Evolutionary conservation across 2,329 filamentous ascomycete species (phyloP).

Genomic region (Xylariales sp.): DNA sequence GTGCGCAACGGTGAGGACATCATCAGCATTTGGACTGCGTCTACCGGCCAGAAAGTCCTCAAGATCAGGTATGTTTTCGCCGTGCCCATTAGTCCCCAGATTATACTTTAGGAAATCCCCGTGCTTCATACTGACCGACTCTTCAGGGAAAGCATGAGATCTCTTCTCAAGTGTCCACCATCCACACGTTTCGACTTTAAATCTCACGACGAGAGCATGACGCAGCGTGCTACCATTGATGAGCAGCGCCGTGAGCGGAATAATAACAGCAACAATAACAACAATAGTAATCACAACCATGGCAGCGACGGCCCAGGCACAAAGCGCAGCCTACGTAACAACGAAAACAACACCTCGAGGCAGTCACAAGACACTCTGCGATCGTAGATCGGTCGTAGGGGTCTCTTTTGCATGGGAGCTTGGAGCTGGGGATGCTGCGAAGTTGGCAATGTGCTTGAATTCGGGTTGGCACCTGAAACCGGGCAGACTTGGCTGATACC

Average conservation of each 20-base stretch:
- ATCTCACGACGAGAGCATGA: slow-evolving; percentile 93
- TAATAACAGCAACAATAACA: slow-evolving; percentile 40
- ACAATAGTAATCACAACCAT: slow-evolving; percentile 30
- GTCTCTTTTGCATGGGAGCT: too few species aligned
- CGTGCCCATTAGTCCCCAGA: not conserved
- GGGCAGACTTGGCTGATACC: too few species aligned
- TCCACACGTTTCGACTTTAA: slow-evolving; percentile 95
- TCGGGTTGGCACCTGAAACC: too few species aligned
- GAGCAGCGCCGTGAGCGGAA: slow-evolving; percentile 86
- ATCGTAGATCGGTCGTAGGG: slow-evolving; percentile 14
- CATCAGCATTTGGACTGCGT: slow-evolving; percentile 95
- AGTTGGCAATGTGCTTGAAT: too few species aligned
- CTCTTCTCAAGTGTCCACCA: slow-evolving; percentile 75
- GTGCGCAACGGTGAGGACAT: slow-evolving; percentile 95
- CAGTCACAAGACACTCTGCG: slow-evolving; percentile 23
- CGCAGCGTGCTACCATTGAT: slow-evolving; percentile 84
- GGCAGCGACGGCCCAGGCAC: slow-evolving; percentile 24
- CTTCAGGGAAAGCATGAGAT: slow-evolving; percentile 88
- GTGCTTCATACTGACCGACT: not conserved
- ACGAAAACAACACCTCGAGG: slow-evolving; percentile 12
- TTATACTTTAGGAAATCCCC: not conserved
- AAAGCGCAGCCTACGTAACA: slow-evolving; percentile 26
- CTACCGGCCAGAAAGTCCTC: slow-evolving; percentile 86
- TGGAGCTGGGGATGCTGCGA: too few species aligned
- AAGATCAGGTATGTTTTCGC: slow-evolving; percentile 77